A percentile compares a stretch with the other conserved stretches of the same genome.
These are phyloP conservation scores for Paxillus rubicundulus DNA, from an alignment of 768 basidiomycete genomes.

Conservation along the genomic window DNA sequence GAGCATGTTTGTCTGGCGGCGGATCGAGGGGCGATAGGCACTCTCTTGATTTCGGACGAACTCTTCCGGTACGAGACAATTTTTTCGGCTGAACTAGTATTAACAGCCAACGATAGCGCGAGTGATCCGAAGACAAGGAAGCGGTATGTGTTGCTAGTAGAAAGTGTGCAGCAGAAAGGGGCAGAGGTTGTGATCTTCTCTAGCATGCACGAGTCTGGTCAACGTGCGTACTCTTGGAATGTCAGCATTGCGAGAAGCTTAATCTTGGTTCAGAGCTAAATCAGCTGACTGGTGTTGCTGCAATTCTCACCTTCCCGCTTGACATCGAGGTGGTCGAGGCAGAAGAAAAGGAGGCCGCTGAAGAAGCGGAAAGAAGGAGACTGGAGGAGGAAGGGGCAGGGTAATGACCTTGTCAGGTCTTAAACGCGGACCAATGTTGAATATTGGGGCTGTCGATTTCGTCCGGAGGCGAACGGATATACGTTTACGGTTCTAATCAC, in stretches of 20 bases:
- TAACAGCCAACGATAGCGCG: slow-evolving; percentile 47
- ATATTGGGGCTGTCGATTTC: background rate
- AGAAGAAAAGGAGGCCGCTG: slow-evolving; percentile 78
- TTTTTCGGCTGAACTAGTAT: background rate
- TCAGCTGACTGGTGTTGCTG: slow-evolving; percentile 91
- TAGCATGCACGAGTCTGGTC: slow-evolving; percentile 99
- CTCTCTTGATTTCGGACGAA: slow-evolving; percentile 91
- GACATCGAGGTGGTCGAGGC: slow-evolving; percentile 94
- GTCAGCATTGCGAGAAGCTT: background rate
- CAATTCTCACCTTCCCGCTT: slow-evolving; percentile 92
- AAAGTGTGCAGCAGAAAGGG: slow-evolving; percentile 83
- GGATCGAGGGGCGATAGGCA: slow-evolving; percentile 91
- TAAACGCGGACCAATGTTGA: too few species aligned
- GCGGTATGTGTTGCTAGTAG: slow-evolving; percentile 83
- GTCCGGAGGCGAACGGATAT: background rate
- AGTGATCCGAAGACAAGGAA: slow-evolving; percentile 76
- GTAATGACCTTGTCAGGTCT: background rate
- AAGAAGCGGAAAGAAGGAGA: slow-evolving; percentile 31
- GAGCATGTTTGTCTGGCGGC: slow-evolving; percentile 90
- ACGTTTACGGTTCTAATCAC: background rate
- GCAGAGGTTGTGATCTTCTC: slow-evolving; percentile 97
- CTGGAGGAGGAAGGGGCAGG: slow-evolving; percentile 9
- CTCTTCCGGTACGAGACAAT: slow-evolving; percentile 70
- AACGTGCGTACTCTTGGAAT: slow-evolving; percentile 59
- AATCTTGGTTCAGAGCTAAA: slow-evolving; percentile 71